Percentiles rank a stretch among this genome's conserved stretches.
phyloP scores from a whole-genome alignment of 208 protist genomes.

The Leishmania turanica region DNA sequence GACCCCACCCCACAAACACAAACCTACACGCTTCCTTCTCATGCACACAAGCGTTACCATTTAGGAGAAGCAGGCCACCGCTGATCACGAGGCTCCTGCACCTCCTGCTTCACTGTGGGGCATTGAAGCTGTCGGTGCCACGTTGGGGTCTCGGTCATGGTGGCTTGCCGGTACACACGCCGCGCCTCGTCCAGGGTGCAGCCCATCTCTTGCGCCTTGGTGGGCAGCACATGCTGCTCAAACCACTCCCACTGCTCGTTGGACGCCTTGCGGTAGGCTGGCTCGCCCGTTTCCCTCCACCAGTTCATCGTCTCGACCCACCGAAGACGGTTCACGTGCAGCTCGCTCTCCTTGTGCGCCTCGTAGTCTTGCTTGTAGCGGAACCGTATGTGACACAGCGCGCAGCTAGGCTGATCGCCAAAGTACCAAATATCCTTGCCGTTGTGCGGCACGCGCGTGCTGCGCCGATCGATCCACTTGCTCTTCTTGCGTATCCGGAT shows the following conservation, averaged over 20 bases:
- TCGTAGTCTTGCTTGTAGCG: slow-evolving; percentile 93
- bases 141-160: slow-evolving; percentile 63
- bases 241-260: slow-evolving; percentile 81
- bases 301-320: slow-evolving; percentile 90
- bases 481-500: slow-evolving; percentile 91
- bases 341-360: slow-evolving; percentile 89
- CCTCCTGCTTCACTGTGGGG: slow-evolving; percentile 60
- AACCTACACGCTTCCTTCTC: background rate
- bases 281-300: slow-evolving; percentile 81
- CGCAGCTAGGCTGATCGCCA: slow-evolving; percentile 88
- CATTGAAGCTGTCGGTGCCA: slow-evolving; percentile 78
- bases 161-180: slow-evolving; percentile 50
- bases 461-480: slow-evolving; percentile 89
- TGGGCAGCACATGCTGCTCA: slow-evolving; percentile 61
- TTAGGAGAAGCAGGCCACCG: slow-evolving; percentile 91
- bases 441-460: slow-evolving; percentile 82
- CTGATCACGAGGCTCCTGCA: slow-evolving; percentile 89
- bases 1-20: background rate
- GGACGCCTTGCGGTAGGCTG: slow-evolving; percentile 51
- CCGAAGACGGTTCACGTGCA: slow-evolving; percentile 81
- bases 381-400: slow-evolving; percentile 88
- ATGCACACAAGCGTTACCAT: slow-evolving; percentile 44
- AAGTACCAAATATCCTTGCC: slow-evolving; percentile 88
- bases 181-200: slow-evolving; percentile 56
- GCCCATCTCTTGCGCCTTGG: slow-evolving; percentile 62